A percentile compares a stretch with the other conserved stretches of the same genome.
phyloP scores from a whole-genome alignment of 441 rosid species.

The Raphanus hybrid region DNA sequence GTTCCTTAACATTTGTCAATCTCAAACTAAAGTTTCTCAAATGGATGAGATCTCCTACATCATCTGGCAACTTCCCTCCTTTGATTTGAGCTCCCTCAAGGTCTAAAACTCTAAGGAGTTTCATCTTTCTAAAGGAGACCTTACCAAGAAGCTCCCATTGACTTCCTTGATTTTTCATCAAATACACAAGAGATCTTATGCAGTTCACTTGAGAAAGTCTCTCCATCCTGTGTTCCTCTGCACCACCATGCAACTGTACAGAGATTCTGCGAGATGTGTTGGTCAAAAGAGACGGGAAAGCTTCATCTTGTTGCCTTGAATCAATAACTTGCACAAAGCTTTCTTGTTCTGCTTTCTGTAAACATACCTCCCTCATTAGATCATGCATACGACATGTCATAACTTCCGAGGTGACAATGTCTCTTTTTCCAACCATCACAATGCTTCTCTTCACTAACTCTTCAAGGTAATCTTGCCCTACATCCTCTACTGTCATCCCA shows the following conservation, averaged over 20 bases:
- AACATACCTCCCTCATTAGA: conserved; percentile 46
- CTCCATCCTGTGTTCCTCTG: conserved; percentile 28
- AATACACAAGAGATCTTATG: conserved; percentile 36
- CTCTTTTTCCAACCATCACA: conserved; percentile 39
- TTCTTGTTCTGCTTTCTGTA: conserved; percentile 40
- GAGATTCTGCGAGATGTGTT: conserved; percentile 35
- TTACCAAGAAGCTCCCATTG: conserved; percentile 23
- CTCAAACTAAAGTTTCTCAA: conserved; percentile 40
- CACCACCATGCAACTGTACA: conserved; percentile 27
- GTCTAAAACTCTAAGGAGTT: conserved; percentile 37
- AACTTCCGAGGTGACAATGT: conserved; percentile 31
- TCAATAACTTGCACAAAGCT: conserved; percentile 27
- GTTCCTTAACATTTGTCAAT: conserved; percentile 27
- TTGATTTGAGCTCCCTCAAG: conserved; percentile 22
- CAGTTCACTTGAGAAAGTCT: background rate
- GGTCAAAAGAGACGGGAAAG: conserved; percentile 18
- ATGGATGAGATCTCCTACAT: conserved; percentile 38
- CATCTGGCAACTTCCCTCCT: conserved; percentile 39
- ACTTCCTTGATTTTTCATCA: conserved; percentile 26
- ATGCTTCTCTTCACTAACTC: conserved; percentile 45
- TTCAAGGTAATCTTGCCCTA: conserved; percentile 38
- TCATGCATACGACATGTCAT: conserved; percentile 46
- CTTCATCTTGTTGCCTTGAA: conserved; percentile 25
- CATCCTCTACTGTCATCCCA: conserved; percentile 36
- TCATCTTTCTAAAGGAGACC: conserved; percentile 30